A percentile compares a stretch with the other conserved stretches of the same genome.
Conservation (phyloP, 2,329 filamentous ascomycete genomes). For the Triangularia setosa region DNA sequence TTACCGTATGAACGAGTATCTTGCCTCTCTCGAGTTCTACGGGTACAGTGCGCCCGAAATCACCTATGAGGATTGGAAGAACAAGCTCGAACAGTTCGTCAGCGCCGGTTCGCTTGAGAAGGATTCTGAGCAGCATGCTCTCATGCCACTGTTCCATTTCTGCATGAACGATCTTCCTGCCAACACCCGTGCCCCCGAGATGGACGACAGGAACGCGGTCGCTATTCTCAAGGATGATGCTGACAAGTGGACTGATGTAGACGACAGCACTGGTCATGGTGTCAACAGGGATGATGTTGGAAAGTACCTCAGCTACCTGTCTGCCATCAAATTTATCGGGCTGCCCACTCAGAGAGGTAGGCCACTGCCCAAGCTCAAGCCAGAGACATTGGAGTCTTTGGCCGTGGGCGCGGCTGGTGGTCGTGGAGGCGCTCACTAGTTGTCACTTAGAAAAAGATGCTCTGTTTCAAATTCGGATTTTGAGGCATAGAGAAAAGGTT, state of each 20-base stretch:
- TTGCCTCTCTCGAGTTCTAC: conserved; percentile 66
- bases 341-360: conserved; percentile 37
- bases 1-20: conserved; percentile 72
- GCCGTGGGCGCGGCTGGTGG: conserved; percentile 24
- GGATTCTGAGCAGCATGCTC: conserved; percentile 63
- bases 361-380: conserved; percentile 31
- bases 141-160: conserved; percentile 73
- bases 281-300: conserved; percentile 60
- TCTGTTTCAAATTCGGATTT: not conserved
- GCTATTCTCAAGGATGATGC: conserved; percentile 61
- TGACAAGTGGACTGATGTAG: conserved; percentile 50
- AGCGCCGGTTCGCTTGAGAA: conserved; percentile 51
- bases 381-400: conserved; percentile 28
- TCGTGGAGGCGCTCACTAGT: conserved; percentile 23
- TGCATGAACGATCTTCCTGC: conserved; percentile 66
- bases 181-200: conserved; percentile 66
- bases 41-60: conserved; percentile 68
- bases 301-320: conserved; percentile 60
- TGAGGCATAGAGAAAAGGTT: not conserved
- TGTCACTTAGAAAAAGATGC: not conserved
- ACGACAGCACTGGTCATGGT: conserved; percentile 42
- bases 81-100: conserved; percentile 65
- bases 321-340: conserved; percentile 59
- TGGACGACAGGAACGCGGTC: conserved; percentile 68
- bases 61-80: conserved; percentile 65